Base-by-base conservation (phyloP, 2,329 filamentous ascomycete genomes). In the Shiraia bambusicola region DNA sequence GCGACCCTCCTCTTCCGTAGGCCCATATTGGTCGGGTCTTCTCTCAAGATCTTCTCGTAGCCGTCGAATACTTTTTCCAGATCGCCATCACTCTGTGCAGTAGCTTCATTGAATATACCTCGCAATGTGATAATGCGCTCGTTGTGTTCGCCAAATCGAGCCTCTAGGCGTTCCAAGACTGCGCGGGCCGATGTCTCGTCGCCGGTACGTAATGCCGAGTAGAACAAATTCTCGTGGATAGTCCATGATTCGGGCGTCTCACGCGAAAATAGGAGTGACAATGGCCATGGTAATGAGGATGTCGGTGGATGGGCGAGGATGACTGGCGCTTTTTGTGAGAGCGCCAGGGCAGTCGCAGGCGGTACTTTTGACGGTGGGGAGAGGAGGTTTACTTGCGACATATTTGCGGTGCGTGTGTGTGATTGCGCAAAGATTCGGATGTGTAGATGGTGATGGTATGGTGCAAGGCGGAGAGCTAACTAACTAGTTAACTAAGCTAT, bases 231-330 rank as follows among this genome's bases (percentile, higher is more conserved):
- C 72, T 97, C 92, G 69, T 93, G 87, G 30, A 81, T 82, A 12
- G 80, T 80, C 90, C 92, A 97, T 62, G 88, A 77, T 52, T 95
- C 89, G 40, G 87, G 77, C 0, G 83, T 84, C 66, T 96, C 91
- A 22, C 69, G 65, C 28, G 72, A 70, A 44, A 72, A 65, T 54
- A 80, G 69, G 37, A 78, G 65, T 6, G 72, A 77, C 37, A 79
- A 69, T 34, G 74, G 78, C 67, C 73, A 80, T 19, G 70, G 73
- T n/a, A 72, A 63, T 16, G 68, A 65, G 14, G 62, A 65, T 8
- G 69, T 69, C 10, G 69, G 67, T 46, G 70, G 63, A 32, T 52
- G 53, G 32, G 64, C 46, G 50, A 73, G 59, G 38, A 70, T 59
- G 26, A 51, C 59, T 19, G 73, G 68, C 3, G 73, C 72, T 61